Base-by-base conservation (phyloP, 495 filamentous ascomycete species). In the Daldinia grandis region DNA sequence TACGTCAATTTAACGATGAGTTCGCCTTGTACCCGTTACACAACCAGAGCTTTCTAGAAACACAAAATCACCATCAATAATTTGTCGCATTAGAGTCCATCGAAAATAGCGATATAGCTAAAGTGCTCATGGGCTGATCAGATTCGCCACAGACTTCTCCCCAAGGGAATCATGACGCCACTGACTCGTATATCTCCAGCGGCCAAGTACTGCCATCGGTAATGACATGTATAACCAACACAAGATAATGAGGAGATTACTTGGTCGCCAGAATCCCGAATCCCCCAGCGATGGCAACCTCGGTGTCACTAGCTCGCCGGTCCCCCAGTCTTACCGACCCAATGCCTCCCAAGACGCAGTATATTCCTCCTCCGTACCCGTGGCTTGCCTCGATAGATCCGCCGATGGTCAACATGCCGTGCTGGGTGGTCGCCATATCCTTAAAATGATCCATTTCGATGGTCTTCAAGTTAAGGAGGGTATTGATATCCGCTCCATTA, bases 361-460 rank as follows among this genome's bases (percentile, higher is more conserved):
- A 54, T 91, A 95, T 78, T 83, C 86, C 49, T 93, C 92, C 25
- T 87, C 90, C 47, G 86, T 89, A 24, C 87, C 92, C 17, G 91
- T 97, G 62, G 78, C 87, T 37, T 89, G 90, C 61, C 82, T 97
- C 69, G 94, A 95, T 78, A 87, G 90, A 62, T 95, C 93, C 21
- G 88, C 90, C 35, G 86, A 91, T 71, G 86, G 89, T 68, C 91
- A 88, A 54, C 87, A 90, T 78, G 94, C 91, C 47, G 86, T 97
- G 8, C 84, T 97, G 71, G 94, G 89, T 17, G 93, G 94, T 28
- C 88, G 90, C 65, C 90, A 96, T 69, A 88, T 96, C 50, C 87
- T 97, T 72, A 95, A 94, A 79, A 96, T 91, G 4, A 85, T 97
- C 65, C 86, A 83, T 40, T 85, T 97, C 47, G 87, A 90, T 59